phyloP scores from a whole-genome alignment of 2,329 filamentous ascomycete species.

The Pseudopyricularia javanii region DNA sequence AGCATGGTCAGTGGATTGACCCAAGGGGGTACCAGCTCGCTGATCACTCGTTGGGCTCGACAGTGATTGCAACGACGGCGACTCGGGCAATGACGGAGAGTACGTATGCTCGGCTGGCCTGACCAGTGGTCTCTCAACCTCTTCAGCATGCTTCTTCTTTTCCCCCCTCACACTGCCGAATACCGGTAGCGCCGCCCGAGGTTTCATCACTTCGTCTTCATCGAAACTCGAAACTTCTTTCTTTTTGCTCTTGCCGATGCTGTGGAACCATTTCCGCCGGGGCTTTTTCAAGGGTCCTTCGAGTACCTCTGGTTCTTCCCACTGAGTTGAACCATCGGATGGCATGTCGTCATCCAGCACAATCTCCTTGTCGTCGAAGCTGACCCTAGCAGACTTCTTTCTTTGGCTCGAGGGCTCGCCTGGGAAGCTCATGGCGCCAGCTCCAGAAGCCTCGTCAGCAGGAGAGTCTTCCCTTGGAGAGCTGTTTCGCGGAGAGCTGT shows the following conservation, averaged over 20 bases:
- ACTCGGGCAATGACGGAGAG: conserved; percentile 12
- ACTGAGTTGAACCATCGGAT: conserved; percentile 19
- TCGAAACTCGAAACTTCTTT: conserved; percentile 53
- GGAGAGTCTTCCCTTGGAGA: conserved; percentile 40
- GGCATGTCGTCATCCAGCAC: conserved; percentile 34
- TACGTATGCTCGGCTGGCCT: conserved; percentile 31
- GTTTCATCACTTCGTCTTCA: conserved; percentile 59
- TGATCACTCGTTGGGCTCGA: conserved; percentile 18
- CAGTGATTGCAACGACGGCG: conserved; percentile 14
- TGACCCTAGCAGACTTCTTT: conserved; percentile 61
- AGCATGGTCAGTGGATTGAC: conserved; percentile 46
- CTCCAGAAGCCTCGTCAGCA: conserved; percentile 33
- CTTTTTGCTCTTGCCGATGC: conserved; percentile 34
- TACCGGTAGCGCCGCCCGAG: conserved; percentile 59
- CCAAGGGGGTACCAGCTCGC: conserved; percentile 15
- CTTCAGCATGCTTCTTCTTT: conserved; percentile 39
- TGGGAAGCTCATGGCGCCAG: conserved; percentile 12
- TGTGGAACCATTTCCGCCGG: conserved; percentile 40
- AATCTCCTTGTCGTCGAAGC: conserved; percentile 60
- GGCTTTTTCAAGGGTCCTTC: conserved; percentile 21
- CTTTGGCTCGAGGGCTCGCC: conserved; percentile 27
- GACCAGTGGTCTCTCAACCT: conserved; percentile 45
- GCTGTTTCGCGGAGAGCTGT: conserved; percentile 39
- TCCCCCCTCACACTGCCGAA: conserved; percentile 64
- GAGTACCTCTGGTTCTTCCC: conserved; percentile 20